phyloP scores from a whole-genome alignment of 345 rosid species.

The Pistacia integerrima region DNA sequence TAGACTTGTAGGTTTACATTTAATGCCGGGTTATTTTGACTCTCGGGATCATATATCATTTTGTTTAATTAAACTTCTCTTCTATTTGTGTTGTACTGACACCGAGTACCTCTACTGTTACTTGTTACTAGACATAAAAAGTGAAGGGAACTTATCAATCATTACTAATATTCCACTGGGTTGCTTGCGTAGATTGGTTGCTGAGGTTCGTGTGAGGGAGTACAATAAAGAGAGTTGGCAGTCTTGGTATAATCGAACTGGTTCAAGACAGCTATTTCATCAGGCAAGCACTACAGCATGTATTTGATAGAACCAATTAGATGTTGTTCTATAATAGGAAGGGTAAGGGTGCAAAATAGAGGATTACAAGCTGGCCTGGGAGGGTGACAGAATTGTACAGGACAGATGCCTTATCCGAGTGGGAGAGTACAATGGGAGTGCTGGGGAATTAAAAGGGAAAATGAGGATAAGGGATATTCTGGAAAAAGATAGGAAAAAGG shows the following conservation, averaged over 20 bases:
- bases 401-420: too few species aligned
- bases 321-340: too few species aligned
- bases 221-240: constrained; percentile 73
- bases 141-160: constrained; percentile 61
- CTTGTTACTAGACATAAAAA: constrained; percentile 57
- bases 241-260: constrained; percentile 74
- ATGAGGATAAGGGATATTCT: too few species aligned
- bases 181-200: constrained; percentile 56
- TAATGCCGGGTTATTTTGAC: constrained; percentile 69
- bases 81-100: constrained; percentile 28
- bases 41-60: constrained; percentile 25
- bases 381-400: too few species aligned
- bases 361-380: too few species aligned
- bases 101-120: constrained; percentile 22
- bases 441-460: too few species aligned
- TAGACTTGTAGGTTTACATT: constrained; percentile 85
- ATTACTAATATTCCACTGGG: constrained; percentile 77
- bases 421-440: too few species aligned
- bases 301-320: constrained; percentile 20
- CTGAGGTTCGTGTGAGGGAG: constrained; percentile 70
- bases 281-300: constrained; percentile 83
- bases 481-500: too few species aligned
- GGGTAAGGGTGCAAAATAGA: too few species aligned
- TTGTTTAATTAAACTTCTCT: constrained; percentile 12
- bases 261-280: constrained; percentile 77